Percentiles rank a stretch among this genome's conserved stretches.
phyloP scores from a whole-genome alignment of 2,329 filamentous ascomycete genomes.

The Cercospora zeae-maydis region DNA sequence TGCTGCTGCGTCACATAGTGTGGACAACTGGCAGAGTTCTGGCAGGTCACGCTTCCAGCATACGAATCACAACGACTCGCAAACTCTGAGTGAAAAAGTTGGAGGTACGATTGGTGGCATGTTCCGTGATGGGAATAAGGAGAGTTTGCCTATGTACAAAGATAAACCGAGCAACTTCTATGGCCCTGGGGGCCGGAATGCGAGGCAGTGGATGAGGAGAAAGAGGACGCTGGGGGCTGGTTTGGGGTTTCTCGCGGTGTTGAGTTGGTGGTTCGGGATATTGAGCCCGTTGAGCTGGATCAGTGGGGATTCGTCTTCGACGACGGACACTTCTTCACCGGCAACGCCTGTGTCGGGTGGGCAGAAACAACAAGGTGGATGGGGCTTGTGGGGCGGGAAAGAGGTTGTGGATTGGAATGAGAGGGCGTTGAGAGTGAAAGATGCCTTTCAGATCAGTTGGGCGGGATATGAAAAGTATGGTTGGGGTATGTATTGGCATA shows the following conservation, averaged over 20 bases:
- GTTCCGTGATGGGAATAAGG: constrained; percentile 57
- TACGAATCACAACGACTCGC: constrained; percentile 15
- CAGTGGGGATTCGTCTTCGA: neutral
- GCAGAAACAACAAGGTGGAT: constrained; percentile 26
- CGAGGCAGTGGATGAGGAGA: constrained; percentile 43
- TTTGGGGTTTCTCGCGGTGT: constrained; percentile 53
- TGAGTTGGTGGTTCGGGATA: constrained; percentile 67
- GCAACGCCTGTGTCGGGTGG: neutral
- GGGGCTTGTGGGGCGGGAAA: constrained; percentile 56
- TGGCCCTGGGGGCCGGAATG: constrained; percentile 52
- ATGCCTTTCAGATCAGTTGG: constrained; percentile 90
- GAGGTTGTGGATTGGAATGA: constrained; percentile 65
- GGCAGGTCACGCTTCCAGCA: constrained; percentile 24
- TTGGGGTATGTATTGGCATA: constrained; percentile 66
- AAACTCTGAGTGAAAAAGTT: constrained; percentile 45
- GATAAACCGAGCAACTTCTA: constrained; percentile 87
- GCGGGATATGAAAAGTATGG: constrained; percentile 87
- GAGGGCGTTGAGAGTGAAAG: constrained; percentile 75
- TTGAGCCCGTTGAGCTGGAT: constrained; percentile 44
- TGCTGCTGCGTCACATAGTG: constrained; percentile 13
- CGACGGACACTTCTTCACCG: constrained; percentile 2
- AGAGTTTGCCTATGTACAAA: constrained; percentile 87
- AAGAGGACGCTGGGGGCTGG: constrained; percentile 59
- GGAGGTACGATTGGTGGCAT: constrained; percentile 62
- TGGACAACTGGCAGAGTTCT: constrained; percentile 19